Evolutionary conservation across 1,284 basidiomycete genomes (phyloP), one percentile per base, ranked within the genome.

Genomic region (Rugosomyces carneus): DNA sequence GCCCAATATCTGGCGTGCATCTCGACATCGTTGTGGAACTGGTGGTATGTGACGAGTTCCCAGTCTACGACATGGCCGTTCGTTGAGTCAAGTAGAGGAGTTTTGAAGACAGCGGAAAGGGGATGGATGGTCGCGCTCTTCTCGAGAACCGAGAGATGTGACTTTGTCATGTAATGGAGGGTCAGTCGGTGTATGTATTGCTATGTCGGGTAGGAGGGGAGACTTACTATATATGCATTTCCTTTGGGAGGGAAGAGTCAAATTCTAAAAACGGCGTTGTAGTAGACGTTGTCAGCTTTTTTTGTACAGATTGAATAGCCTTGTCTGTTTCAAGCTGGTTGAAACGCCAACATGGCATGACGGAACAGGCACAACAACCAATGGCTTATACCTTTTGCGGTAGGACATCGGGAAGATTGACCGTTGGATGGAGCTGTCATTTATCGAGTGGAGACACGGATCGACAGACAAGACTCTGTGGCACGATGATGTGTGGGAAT

Each of bases 21-120:
- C 53, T 81, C 76, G 53, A 84, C 75, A 44, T 84, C 78, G 24
- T 57, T 52, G 47, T 64, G 65, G 63, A 84, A 83, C 53, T 74
- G 68, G 5, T 49, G 56, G 57, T 77, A 82, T 18, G 73, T 70
- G 50, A 82, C 64, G 24, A n/a, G 57, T 69, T 60, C 55, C 79
- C 80, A 82, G 5, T 50, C 48, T 16, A 62, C 54, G 20, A 68
- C 52, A 40, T 56, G 54, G 29, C 51, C 51, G 44, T 61, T 58
- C 26, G 64, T 53, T 37, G 57, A 31, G 50, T 66, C 61, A 3
- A 66, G 46, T 46, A 55, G 59, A 39, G 70, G 70, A 48, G 59
- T 59, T 53, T 65, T 66, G 62, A 71, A 72, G 48, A 62, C 65
- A 23, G 63, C 56, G 41, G 62, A 57, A 23, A 51, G 51, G 29